Evolutionary conservation across 257 asterid genomes (phyloP), one percentile per base, ranked within the genome.

Genomic region (Salvia rosmarinus): DNA sequence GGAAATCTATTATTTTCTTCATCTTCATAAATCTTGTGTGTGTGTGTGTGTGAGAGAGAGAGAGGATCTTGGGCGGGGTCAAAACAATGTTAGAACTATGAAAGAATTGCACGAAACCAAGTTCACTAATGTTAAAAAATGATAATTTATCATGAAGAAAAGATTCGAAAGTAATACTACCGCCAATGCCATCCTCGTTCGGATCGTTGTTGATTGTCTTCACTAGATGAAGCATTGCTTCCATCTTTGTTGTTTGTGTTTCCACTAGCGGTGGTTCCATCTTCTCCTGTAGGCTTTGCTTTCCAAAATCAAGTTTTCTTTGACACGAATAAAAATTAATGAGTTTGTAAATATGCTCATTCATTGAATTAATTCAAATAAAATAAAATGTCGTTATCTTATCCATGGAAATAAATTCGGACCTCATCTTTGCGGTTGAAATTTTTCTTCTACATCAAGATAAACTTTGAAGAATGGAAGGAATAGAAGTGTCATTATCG

Each of bases 341-440:
- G 49, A 55, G 14, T 54, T 60, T 30, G 51, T 54, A 68, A 55
- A 58, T 55, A 54, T 55, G 23, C 19, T 59, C 57, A 37, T n/a
- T 34, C 9, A 40, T 68, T 20, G 9, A 52, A 47, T 28, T 17
- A 51, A 39, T 23, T 39, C 8, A 9, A 14, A 46, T 32, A 70
- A 47, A 59, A 47, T 20, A 12, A 12, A 32, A 14, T 3, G 56
- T 25, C 0, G 23, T 64, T 6, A 28, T 63, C 8, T 21, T 63
- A 13, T 37, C 60, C 66, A 10, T 57, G 30, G 60, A 19, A 40
- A 68, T 64, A 78, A 70, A 19, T 65, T 75, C 44, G 61, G 59
- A 94, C 99, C 98, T 94, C 97, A 34, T 81, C 88, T 80, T 89
- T 94, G 99, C 94, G 63, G 96, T 80, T 14, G 89, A 83, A 61